Base-by-base conservation (phyloP, 108 stramenopile species). In the Cyclostephanos tholiformis region DNA sequence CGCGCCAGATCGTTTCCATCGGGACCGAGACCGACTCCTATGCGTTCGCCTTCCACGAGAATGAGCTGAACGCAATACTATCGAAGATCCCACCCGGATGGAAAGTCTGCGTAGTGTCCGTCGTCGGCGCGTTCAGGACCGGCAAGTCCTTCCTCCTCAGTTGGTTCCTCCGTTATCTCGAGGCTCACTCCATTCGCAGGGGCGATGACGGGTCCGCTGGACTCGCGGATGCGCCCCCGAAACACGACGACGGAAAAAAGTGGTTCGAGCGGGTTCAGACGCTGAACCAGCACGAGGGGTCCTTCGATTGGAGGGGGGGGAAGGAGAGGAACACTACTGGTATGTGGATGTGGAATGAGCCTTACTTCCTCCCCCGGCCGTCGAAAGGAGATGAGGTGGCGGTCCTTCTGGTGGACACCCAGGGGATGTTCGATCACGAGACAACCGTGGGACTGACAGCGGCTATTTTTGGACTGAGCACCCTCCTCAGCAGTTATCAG, bases 341-440 rank as follows among this genome's bases (percentile, higher is more conserved):
- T 30, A 99, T 99, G 71, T 99, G 98, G 97, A 95, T 99, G 91
- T 99, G 99, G 99, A 93, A 85, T 68, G 92, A 98, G 58, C 97
- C 97, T 2, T 96, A 97, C 76, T 83, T 97, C 69, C 71, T 91
- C 25, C 59, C 74, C 36, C 60, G 70, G n/a, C 71, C 75, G 9
- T 57, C 70, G 12, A 82, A 85, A 30, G 72, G 67, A 50, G 95
- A 97, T 60, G 71, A 82, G 36, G 71, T 97, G 13, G 97, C 97
- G 4, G 88, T 99, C 9, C 48, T 98, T 7, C 60, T 99, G 61
- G 95, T 99, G 52, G 99, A 99, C 86, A 98, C 99, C 14, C 99
- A 99, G 85, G 99, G 99, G 43, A 97, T 99, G 96, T 99, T 99
- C 79, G 99, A 99, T 81, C 93, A 97, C 77, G 97, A 98, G 68